Evolutionary conservation across 352 stramenopile genomes (phyloP).

Genomic region (Phytopythium kandeliae): DNA sequence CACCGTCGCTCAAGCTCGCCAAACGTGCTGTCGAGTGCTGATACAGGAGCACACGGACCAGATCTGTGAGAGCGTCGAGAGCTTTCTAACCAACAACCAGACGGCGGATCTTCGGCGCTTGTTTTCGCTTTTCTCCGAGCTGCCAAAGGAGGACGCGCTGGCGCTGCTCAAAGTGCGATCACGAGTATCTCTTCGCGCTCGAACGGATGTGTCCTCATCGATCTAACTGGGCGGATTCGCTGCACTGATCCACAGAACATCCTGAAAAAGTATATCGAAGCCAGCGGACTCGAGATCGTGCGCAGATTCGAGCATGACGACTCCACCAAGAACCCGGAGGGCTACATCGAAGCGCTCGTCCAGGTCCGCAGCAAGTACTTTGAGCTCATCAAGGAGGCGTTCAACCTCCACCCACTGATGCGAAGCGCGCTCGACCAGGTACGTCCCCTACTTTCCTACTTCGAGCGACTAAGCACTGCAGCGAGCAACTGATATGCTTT

Average conservation of each 20-base stretch:
- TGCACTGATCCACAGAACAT: constrained; percentile 49
- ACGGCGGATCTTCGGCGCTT: constrained; percentile 72
- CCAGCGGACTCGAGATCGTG: constrained; percentile 69
- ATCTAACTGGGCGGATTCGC: no score
- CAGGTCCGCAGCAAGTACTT: constrained; percentile 81
- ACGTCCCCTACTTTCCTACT: neutral
- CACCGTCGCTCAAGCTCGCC: constrained; percentile 69
- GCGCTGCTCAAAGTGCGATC: constrained; percentile 72
- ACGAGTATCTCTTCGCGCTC: constrained; percentile 2
- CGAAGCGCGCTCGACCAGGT: constrained; percentile 78
- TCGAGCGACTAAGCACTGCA: no score
- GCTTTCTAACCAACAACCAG: constrained; percentile 73
- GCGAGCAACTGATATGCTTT: neutral
- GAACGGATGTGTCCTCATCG: no score
- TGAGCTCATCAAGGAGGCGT: constrained; percentile 81
- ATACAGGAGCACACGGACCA: constrained; percentile 75
- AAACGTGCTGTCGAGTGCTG: constrained; percentile 74
- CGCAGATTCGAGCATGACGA: constrained; percentile 78
- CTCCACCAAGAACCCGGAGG: constrained; percentile 71
- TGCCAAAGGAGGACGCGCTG: constrained; percentile 72
- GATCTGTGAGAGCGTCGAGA: constrained; percentile 76
- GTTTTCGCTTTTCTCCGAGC: constrained; percentile 79
- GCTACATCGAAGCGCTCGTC: constrained; percentile 82
- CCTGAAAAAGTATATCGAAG: constrained; percentile 82
- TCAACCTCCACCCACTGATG: constrained; percentile 80